A percentile compares a stretch with the other conserved stretches of the same genome.
These are phyloP conservation scores for Groenewaldozyma salmanticensis DNA, from an alignment of 805 yeast genomes.

Conservation along the genomic window DNA sequence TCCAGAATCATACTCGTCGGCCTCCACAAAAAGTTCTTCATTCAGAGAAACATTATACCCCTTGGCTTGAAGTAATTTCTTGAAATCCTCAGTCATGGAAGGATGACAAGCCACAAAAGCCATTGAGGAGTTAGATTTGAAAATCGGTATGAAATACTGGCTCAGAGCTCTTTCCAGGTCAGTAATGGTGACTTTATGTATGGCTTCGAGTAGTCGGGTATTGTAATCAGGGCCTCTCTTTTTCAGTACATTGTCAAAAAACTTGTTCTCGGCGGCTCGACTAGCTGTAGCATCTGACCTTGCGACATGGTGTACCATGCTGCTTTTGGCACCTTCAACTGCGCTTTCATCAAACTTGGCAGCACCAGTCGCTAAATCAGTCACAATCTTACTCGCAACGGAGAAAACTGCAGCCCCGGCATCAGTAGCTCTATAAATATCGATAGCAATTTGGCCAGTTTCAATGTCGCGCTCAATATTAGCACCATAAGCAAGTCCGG, in stretches of 20 bases:
- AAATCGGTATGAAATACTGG: conserved; percentile 56
- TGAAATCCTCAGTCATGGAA: conserved; percentile 40
- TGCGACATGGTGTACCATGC: conserved; percentile 65
- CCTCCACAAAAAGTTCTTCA: conserved; percentile 36
- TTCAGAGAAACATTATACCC: conserved; percentile 60
- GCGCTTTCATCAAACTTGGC: conserved; percentile 45
- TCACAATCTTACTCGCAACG: conserved; percentile 57
- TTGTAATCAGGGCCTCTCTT: conserved; percentile 64
- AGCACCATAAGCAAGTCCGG: conserved; percentile 91
- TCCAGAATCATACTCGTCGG: conserved; percentile 22
- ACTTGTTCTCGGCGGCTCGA: conserved; percentile 58
- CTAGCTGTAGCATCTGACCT: conserved; percentile 53
- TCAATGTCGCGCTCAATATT: conserved; percentile 50
- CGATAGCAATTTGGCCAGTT: conserved; percentile 54
- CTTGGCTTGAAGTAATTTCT: conserved; percentile 35
- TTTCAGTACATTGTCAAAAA: conserved; percentile 53
- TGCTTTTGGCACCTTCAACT: conserved; percentile 65
- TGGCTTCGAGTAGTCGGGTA: conserved; percentile 39
- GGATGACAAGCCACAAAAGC: conserved; percentile 72
- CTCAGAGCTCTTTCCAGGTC: conserved; percentile 40
- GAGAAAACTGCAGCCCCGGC: conserved; percentile 42
- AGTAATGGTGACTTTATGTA: conserved; percentile 41
- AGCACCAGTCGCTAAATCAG: conserved; percentile 47
- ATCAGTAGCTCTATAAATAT: conserved; percentile 78
- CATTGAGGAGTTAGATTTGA: conserved; percentile 44